Evolutionary conservation across 331 rosid genomes (phyloP), one percentile per base, ranked within the genome.

Genomic region (Acacia pycnantha): DNA sequence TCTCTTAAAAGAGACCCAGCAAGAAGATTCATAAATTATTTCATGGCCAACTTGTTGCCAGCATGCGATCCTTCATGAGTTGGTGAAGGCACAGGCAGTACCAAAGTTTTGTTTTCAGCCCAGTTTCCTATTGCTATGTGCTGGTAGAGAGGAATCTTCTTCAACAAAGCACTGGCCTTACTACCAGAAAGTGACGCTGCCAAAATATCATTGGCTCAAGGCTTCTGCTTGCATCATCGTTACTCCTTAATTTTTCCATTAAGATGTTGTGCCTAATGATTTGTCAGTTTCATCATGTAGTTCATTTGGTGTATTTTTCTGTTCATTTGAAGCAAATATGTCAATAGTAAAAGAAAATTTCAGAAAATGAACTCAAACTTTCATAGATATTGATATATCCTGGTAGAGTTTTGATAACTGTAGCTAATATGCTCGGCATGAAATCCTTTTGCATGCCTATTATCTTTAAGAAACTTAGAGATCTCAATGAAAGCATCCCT

Each of bases 171-270:
- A 11, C 98, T 98, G 2, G 91, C 98, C 80, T 90, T 92, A 83
- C 98, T 92, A 44, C 90, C 86, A 43, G 97, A 97, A 75, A 95
- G 98, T 54, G 98, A 90, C 72, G 93, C 98, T 0, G 92, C 98
- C 78, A 95, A 80, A 22, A 88, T 93, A 56, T 98, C 98, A 84
- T 95, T 90, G 24, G 98, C 97, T 68, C 97, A 97, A n/a, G 92
- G 98, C 98, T 92, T 92, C 81, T 95, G 97, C 69, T 93, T 93
- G 92, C 98, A 95, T 93, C 97, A 95, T 24, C 97, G 92, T 98
- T 97, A 92, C 82, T 91, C 98, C 19, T 53, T 53, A 21, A 53
- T 8, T 6, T 21, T 22, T 21, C 64, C 29, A 82, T 95, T 97
- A 62, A 95, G 98, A 69, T 90, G 80, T 61, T 95, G 96, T 76